A percentile compares a stretch with the other conserved stretches of the same genome.
Evolutionary conservation across 345 rosid species (phyloP).

Genomic region (Euclidium syriacum): DNA sequence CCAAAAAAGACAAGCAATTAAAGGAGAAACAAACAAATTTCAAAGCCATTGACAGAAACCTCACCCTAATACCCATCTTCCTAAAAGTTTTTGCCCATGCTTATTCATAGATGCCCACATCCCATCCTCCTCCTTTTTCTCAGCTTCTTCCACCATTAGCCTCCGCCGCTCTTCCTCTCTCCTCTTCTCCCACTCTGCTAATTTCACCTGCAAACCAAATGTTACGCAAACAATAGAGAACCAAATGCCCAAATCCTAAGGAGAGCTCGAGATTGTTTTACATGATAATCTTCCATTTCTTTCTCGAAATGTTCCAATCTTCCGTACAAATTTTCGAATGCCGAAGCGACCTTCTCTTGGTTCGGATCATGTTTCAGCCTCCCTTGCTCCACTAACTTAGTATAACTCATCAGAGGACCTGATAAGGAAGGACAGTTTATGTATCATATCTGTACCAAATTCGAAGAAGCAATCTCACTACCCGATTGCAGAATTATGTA

Average conservation of each 20-base stretch:
- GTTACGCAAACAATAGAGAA: background rate
- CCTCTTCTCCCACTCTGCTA: slow-evolving; percentile 70
- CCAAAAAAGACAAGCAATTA: background rate
- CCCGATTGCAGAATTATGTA: background rate
- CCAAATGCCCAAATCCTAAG: background rate
- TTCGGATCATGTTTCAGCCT: slow-evolving; percentile 66
- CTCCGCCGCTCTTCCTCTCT: slow-evolving; percentile 64
- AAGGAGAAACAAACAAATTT: background rate
- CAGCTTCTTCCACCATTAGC: slow-evolving; percentile 77
- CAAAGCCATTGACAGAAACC: background rate
- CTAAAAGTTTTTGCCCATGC: slow-evolving; percentile 43
- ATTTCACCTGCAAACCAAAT: slow-evolving; percentile 42
- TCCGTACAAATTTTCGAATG: slow-evolving; percentile 59
- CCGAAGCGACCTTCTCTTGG: slow-evolving; percentile 71
- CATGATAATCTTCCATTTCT: slow-evolving; percentile 84
- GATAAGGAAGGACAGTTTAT: background rate
- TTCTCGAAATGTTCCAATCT: slow-evolving; percentile 77
- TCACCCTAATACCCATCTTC: slow-evolving; percentile 64
- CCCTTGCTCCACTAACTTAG: slow-evolving; percentile 59
- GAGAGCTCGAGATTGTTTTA: slow-evolving; percentile 17
- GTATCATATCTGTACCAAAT: background rate
- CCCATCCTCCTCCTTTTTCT: slow-evolving; percentile 55
- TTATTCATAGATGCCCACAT: slow-evolving; percentile 52
- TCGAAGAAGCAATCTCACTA: background rate
- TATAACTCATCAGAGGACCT: slow-evolving; percentile 54